Conservation (phyloP, 768 basidiomycete species). For the Collybia sordida region DNA sequence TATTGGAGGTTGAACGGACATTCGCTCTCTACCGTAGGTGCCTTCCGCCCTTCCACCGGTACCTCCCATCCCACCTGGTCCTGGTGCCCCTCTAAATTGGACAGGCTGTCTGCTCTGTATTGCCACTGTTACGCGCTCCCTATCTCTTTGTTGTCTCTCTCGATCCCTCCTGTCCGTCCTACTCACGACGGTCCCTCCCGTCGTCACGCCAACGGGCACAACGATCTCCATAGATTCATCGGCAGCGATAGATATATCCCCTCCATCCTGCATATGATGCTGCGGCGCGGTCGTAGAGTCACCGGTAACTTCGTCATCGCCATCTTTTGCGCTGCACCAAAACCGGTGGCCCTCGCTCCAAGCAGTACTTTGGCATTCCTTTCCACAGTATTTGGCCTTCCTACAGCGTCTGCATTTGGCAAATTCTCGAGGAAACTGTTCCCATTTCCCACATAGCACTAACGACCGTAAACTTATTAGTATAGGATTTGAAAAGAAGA, state of each 20-base stretch:
- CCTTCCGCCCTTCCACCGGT: background rate
- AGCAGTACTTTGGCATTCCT: constrained; percentile 94
- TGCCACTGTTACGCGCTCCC: constrained; percentile 3
- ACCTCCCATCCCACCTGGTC: background rate
- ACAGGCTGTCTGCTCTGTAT: background rate
- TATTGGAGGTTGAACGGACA: background rate
- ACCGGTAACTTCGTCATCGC: constrained; percentile 37
- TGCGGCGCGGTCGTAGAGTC: background rate
- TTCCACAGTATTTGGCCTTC: constrained; percentile 98
- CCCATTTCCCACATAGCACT: constrained; percentile 98
- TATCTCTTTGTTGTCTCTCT: background rate
- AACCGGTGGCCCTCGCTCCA: constrained; percentile 97
- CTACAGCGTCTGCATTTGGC: constrained; percentile 95
- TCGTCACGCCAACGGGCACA: background rate
- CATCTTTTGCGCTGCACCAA: constrained; percentile 78
- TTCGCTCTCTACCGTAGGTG: background rate
- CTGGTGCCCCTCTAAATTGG: background rate
- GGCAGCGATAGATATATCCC: background rate
- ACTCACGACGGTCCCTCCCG: background rate
- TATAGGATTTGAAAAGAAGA: background rate
- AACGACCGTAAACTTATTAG: constrained; percentile 4
- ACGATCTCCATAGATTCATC: background rate
- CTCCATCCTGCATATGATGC: background rate
- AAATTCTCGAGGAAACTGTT: constrained; percentile 89
- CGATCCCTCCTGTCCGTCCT: constrained; percentile 9